Evolutionary conservation across 257 asterid species (phyloP).

Genomic region (Solanum etuberosum): DNA sequence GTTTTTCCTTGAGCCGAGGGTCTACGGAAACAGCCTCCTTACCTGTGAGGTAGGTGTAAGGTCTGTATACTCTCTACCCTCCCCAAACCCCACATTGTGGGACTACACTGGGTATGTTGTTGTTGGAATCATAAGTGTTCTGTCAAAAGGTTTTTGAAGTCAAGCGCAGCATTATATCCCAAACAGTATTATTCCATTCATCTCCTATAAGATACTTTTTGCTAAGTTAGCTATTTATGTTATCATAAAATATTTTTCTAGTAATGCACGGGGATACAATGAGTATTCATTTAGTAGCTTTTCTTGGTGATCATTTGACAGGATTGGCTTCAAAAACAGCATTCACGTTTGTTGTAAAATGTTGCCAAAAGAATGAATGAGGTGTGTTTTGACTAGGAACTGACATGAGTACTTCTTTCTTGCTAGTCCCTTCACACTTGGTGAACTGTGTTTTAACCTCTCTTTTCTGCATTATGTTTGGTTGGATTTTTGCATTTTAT

Average conservation of each 20-base stretch:
- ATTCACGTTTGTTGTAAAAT: neutral
- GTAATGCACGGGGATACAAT: neutral
- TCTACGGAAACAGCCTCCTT: neutral
- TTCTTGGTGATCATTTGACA: neutral
- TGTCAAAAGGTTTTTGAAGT: neutral
- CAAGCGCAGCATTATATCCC: neutral
- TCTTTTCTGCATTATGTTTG: neutral
- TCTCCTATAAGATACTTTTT: neutral
- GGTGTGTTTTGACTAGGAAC: neutral
- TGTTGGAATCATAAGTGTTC: neutral
- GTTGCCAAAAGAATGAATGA: neutral
- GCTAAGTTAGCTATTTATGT: neutral
- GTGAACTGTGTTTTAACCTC: neutral
- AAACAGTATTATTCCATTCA: neutral
- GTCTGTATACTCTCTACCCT: neutral
- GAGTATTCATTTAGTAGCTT: neutral
- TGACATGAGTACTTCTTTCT: neutral
- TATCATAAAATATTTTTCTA: neutral
- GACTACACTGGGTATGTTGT: neutral
- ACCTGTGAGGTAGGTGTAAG: neutral
- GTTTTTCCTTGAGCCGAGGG: neutral
- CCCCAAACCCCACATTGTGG: neutral
- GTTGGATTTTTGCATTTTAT: neutral
- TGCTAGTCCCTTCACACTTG: neutral
- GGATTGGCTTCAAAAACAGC: neutral